Evolutionary conservation across 805 yeast genomes (phyloP).

Genomic region (Novakomyces olei): DNA sequence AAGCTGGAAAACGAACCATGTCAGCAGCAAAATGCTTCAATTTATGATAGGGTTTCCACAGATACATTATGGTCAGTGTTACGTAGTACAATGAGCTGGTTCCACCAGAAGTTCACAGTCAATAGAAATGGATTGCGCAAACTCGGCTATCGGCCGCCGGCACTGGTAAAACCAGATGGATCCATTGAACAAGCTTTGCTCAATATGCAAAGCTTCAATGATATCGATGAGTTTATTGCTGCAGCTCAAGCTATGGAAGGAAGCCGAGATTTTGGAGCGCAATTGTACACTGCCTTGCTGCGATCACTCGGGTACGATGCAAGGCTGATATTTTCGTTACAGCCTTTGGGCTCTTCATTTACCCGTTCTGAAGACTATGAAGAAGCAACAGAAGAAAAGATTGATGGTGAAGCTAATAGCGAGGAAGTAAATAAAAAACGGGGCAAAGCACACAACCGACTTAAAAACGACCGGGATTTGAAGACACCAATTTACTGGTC

Average conservation of each 20-base stretch:
- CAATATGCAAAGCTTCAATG: no score
- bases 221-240: constrained; percentile 4
- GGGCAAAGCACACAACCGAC: not conserved
- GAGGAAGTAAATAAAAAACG: no score
- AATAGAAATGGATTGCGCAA: constrained; percentile 19
- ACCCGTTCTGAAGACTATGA: constrained; percentile 1
- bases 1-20: no score
- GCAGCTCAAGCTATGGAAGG: constrained; percentile 22
- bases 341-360: constrained; percentile 33
- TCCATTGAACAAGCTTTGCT: constrained; percentile 21
- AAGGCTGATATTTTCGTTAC: constrained; percentile 60
- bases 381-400: not conserved
- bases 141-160: constrained; percentile 16
- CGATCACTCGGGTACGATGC: constrained; percentile 51
- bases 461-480: constrained; percentile 9
- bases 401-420: not conserved
- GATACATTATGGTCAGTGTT: not conserved
- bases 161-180: constrained; percentile 20
- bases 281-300: constrained; percentile 61
- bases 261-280: constrained; percentile 57
- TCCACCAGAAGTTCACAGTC: constrained; percentile 34
- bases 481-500: constrained; percentile 69
- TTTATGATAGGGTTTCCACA: no score
- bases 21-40: no score
- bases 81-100: constrained; percentile 20